Evolutionary conservation across 2,329 filamentous ascomycete species (phyloP).

Genomic region (Didymella exigua): DNA sequence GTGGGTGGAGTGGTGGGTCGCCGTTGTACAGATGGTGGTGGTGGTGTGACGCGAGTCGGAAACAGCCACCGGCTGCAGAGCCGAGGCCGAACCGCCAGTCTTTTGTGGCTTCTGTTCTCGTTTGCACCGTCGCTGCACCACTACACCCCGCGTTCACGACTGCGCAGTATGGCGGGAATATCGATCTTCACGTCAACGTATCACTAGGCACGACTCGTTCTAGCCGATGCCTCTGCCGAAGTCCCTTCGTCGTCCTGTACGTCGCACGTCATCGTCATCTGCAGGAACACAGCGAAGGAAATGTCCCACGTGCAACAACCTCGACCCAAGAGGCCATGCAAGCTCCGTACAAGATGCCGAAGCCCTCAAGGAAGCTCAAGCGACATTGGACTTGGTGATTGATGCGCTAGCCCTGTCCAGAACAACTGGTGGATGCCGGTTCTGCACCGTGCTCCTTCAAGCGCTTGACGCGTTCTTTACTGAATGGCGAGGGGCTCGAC

Average conservation of each 20-base stretch:
- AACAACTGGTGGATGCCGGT: slow-evolving; percentile 33
- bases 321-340: slow-evolving; percentile 36
- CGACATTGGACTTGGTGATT: slow-evolving; percentile 32
- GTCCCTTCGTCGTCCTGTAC: slow-evolving; percentile 28
- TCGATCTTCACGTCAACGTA: neutral
- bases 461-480: slow-evolving; percentile 38
- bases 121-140: neutral
- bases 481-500: slow-evolving; percentile 31
- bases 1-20: too few relatives aligned
- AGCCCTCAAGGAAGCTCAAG: slow-evolving; percentile 19
- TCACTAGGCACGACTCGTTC: neutral
- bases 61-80: neutral
- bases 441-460: slow-evolving; percentile 34
- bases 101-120: neutral
- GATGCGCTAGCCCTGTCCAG: slow-evolving; percentile 33
- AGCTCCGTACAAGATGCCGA: slow-evolving; percentile 31
- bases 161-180: neutral
- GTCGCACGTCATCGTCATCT: slow-evolving; percentile 15
- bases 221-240: slow-evolving; percentile 34
- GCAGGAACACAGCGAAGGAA: slow-evolving; percentile 24
- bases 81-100: neutral
- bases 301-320: slow-evolving; percentile 39
- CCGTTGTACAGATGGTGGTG: neutral
- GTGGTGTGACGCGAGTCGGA: neutral
- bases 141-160: neutral